phyloP scores from a whole-genome alignment of 2,329 filamentous ascomycete species.

The Aspergillus latus region DNA sequence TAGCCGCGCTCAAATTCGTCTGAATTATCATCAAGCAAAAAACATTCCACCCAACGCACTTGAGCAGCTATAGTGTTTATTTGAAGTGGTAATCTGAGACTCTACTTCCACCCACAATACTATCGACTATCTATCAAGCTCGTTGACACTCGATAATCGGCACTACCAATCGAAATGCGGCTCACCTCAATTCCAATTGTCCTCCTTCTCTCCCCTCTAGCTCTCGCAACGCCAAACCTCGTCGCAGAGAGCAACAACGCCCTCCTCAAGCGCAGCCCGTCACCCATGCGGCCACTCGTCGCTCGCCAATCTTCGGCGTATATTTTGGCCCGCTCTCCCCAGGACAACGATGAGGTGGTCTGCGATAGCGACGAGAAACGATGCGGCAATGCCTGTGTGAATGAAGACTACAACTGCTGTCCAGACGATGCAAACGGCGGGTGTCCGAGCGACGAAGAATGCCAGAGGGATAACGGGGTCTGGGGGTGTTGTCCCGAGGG shows the following conservation, averaged over 20 bases:
- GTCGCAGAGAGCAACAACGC: neutral
- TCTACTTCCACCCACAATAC: neutral
- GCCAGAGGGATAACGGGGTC: neutral
- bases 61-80: neutral
- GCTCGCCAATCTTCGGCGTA: neutral
- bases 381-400: conserved; percentile 7
- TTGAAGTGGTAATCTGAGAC: neutral
- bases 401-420: conserved; percentile 7
- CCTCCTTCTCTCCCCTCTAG: conserved; percentile 3
- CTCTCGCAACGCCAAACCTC: conserved; percentile 3
- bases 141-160: neutral
- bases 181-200: neutral
- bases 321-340: conserved; percentile 1
- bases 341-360: neutral
- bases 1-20: neutral
- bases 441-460: conserved; percentile 7
- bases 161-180: neutral
- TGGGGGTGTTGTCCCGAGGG: conserved; percentile 11
- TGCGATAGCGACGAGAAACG: conserved; percentile 1
- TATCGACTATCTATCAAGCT: neutral
- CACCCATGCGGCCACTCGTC: neutral
- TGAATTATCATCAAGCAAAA: neutral
- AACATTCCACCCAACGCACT: neutral
- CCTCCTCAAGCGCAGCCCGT: neutral
- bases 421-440: conserved; percentile 1